phyloP scores from a whole-genome alignment of 768 basidiomycete genomes.

The Gloeopeniophorella convolvens region DNA sequence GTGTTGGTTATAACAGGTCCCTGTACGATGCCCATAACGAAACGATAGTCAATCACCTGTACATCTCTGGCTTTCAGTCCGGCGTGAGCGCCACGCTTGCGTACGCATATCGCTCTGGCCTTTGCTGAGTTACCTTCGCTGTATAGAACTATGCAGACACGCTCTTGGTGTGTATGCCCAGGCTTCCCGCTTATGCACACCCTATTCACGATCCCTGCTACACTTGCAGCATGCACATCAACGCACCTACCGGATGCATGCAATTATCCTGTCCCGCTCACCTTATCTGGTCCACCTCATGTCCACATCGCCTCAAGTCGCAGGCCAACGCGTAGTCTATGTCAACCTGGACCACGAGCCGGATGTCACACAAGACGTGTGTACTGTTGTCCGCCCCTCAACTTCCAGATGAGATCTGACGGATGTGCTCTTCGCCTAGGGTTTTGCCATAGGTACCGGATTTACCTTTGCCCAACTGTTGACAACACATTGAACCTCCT shows the following conservation, averaged over 20 bases:
- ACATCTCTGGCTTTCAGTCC: slow-evolving; percentile 73
- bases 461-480: background rate
- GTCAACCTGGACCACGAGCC: slow-evolving; percentile 73
- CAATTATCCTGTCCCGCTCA: slow-evolving; percentile 81
- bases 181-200: background rate
- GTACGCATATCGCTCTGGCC: background rate
- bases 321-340: slow-evolving; percentile 62
- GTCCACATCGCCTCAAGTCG: slow-evolving; percentile 67
- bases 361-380: slow-evolving; percentile 78
- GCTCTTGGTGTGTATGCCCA: slow-evolving; percentile 49
- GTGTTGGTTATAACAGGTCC: slow-evolving; percentile 5
- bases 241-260: slow-evolving; percentile 71
- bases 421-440: background rate
- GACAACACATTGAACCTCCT: slow-evolving; percentile 18
- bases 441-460: slow-evolving; percentile 3
- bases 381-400: slow-evolving; percentile 23
- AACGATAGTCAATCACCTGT: slow-evolving; percentile 71
- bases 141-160: slow-evolving; percentile 77
- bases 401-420: background rate
- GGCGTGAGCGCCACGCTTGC: slow-evolving; percentile 48
- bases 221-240: slow-evolving; percentile 59
- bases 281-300: slow-evolving; percentile 85
- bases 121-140: background rate
- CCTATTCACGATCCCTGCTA: slow-evolving; percentile 9
- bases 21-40: slow-evolving; percentile 24